phyloP scores from a whole-genome alignment of 164 flowering plant genomes.

The Berberis thunbergii region DNA sequence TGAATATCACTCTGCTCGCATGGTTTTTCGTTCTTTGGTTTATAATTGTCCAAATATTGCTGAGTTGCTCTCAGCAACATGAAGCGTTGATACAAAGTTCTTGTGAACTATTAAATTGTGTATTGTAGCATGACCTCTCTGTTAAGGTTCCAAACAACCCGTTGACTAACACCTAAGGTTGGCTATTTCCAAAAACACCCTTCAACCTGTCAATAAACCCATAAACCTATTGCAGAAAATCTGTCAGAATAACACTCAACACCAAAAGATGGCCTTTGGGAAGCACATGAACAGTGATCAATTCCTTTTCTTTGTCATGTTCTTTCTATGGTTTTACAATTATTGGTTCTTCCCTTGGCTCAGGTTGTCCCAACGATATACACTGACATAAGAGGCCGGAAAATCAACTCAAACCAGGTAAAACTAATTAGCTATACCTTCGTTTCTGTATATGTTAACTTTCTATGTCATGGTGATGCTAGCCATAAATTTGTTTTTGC shows the following conservation, averaged over 20 bases:
- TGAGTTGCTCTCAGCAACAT: background rate
- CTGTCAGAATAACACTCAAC: too few relatives aligned
- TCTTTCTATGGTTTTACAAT: background rate
- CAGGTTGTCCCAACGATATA: slow-evolving; percentile 93
- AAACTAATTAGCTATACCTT: background rate
- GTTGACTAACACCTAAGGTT: too few relatives aligned
- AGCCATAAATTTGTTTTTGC: slow-evolving; percentile 10
- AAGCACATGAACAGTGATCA: background rate
- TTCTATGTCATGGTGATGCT: background rate
- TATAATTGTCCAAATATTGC: background rate
- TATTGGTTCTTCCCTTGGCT: slow-evolving; percentile 1
- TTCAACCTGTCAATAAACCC: too few relatives aligned
- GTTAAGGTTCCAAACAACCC: too few relatives aligned
- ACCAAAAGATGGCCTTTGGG: too few relatives aligned
- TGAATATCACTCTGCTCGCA: slow-evolving; percentile 4
- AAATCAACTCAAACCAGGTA: slow-evolving; percentile 66
- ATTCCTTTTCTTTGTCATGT: background rate
- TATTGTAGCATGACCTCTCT: too few relatives aligned
- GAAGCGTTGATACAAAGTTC: background rate
- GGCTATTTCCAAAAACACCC: too few relatives aligned
- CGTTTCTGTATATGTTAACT: background rate
- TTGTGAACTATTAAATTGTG: too few relatives aligned
- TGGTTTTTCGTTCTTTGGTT: background rate
- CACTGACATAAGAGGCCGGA: slow-evolving; percentile 57
- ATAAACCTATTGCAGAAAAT: too few relatives aligned